Conservation (phyloP, 2,329 filamentous ascomycete species). For the Xylaria sp. region DNA sequence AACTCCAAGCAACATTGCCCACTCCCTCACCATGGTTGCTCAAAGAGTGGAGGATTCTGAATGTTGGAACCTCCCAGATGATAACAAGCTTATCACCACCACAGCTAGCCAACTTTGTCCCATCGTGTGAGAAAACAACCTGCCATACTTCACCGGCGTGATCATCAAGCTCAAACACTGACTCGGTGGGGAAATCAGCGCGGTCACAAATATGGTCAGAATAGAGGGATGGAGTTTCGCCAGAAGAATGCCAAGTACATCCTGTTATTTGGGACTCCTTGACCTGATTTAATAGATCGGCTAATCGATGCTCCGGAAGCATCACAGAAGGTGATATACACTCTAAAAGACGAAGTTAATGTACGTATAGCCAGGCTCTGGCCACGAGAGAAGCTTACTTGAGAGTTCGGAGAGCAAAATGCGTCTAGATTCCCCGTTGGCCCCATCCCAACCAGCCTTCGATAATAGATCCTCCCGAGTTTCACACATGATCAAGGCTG, state of each 20-base stretch:
- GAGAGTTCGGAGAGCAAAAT: constrained; percentile 83
- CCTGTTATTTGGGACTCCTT: constrained; percentile 84
- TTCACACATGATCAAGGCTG: constrained; percentile 90
- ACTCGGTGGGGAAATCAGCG: constrained; percentile 79
- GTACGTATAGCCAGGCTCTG: not conserved
- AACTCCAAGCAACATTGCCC: constrained; percentile 88
- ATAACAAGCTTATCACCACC: constrained; percentile 79
- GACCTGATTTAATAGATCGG: constrained; percentile 81
- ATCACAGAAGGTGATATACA: constrained; percentile 96
- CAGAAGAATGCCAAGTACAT: constrained; percentile 90
- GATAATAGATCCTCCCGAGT: constrained; percentile 78
- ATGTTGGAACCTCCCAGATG: constrained; percentile 83
- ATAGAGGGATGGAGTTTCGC: constrained; percentile 83
- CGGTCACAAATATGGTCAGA: constrained; percentile 87
- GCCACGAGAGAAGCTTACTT: constrained; percentile 64
- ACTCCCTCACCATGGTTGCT: constrained; percentile 76
- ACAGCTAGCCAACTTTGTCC: constrained; percentile 82
- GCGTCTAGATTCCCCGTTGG: constrained; percentile 77
- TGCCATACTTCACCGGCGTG: constrained; percentile 91
- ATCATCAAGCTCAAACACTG: constrained; percentile 75
- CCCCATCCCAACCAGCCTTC: constrained; percentile 87
- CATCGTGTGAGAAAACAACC: constrained; percentile 89
- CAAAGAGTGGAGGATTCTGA: constrained; percentile 71
- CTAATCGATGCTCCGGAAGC: constrained; percentile 91
- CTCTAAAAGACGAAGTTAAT: constrained; percentile 59